Base-by-base conservation (phyloP, 2,329 filamentous ascomycete genomes). In the Blumeria graminis region DNA sequence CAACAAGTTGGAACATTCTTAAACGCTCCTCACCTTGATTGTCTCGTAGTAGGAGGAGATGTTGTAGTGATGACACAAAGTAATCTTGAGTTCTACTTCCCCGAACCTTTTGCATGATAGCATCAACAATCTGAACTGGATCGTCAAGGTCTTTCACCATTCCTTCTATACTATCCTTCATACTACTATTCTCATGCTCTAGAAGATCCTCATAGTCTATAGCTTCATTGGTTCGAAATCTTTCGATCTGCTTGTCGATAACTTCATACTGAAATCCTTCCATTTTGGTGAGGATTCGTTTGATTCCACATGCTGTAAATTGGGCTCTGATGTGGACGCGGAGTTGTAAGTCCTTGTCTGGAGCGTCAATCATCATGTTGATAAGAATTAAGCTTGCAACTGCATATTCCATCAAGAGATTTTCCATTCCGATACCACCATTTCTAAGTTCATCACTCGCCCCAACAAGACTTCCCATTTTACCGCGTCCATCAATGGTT, bases 131-230 rank as follows among this genome's bases (percentile, higher is more conserved):
- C 69, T 96, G 89, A 48, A 82, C 73, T 0, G 92, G 92, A 68
- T 98, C 90, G 64, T 81, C 93, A 66, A 98, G 78, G 68, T 98
- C 92, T 71, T 86, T 93, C 63, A 85, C 77, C 58, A 94, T 89
- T 14, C 62, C 64, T 57, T 67, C 65, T 38, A 66, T 58, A 63
- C 79, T 86, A 66, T 95, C 90, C 67, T 92, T 86, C 69, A 93
- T 85, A 67, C 86, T 94, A 67, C 80, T 90, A 63, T 83, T 86
- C 70, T 96, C 92, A 60, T 82, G 78, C 69, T 96, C 90, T 51
- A 96, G 78, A 69, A 95, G 83, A 68, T 96, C 92, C 71, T 98
- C 92, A 67, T 96, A 96, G 71, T 98, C 92, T 68, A 96, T 94
- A 56, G 87, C 88, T 70, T 96, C 90, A 67, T 96, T 95, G 60